Evolutionary conservation across 1,284 basidiomycete species (phyloP).

Genomic region (Apiotrichum laibachii): DNA sequence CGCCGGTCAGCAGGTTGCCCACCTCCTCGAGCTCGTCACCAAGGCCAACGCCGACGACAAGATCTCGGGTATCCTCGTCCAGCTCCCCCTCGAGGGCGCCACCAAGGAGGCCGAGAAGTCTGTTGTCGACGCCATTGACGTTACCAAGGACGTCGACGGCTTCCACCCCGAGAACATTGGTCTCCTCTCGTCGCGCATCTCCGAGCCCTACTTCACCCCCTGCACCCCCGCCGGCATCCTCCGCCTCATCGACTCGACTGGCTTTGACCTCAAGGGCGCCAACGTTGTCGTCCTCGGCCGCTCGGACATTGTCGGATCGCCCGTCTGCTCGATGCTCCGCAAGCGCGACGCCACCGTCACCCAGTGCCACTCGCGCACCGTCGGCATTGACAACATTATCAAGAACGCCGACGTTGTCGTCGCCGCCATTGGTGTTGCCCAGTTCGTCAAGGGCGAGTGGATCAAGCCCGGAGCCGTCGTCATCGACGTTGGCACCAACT

Average conservation of each 20-base stretch:
- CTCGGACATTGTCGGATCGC: conserved; percentile 96
- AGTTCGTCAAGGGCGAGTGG: conserved; percentile 91
- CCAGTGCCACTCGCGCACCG: conserved; percentile 90
- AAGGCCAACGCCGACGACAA: conserved; percentile 79
- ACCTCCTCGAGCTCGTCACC: conserved; percentile 74
- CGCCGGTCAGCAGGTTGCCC: conserved; percentile 57
- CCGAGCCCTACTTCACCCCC: conserved; percentile 85
- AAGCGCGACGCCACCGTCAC: conserved; percentile 94
- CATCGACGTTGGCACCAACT: conserved; percentile 98
- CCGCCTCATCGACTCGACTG: conserved; percentile 80
- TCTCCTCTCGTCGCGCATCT: conserved; percentile 84
- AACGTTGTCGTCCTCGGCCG: conserved; percentile 92
- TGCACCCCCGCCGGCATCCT: conserved; percentile 96
- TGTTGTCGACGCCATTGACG: conserved; percentile 91
- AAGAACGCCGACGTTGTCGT: conserved; percentile 87
- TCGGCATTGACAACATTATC: conserved; percentile 75
- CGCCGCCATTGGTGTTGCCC: conserved; percentile 86
- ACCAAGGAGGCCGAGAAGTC: conserved; percentile 78
- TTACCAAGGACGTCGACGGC: conserved; percentile 96
- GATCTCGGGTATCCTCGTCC: conserved; percentile 89
- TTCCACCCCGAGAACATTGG: conserved; percentile 99
- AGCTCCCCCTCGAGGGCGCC: conserved; percentile 91
- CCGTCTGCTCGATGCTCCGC: conserved; percentile 85
- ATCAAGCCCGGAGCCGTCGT: conserved; percentile 91
- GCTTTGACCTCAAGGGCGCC: conserved; percentile 69